Percentiles rank a stretch among this genome's conserved stretches.
These are phyloP conservation scores for Leonotis leonurus DNA, from an alignment of 257 asterid species.

Conservation along the genomic window DNA sequence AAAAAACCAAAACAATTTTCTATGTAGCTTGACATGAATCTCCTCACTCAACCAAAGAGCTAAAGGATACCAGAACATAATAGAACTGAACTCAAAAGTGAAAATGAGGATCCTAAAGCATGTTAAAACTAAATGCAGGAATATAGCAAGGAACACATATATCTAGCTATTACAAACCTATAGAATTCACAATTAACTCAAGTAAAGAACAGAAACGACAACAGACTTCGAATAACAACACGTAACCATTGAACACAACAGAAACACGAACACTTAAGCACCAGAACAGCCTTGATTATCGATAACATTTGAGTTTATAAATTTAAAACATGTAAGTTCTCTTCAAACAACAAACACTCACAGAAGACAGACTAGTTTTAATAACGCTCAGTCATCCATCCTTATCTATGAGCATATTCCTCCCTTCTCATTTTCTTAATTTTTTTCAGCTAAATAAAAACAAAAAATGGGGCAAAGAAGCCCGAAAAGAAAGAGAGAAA, in stretches of 20 bases:
- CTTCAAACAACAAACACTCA: conserved; percentile 28
- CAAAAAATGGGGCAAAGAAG: not conserved
- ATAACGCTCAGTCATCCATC: conserved; percentile 11
- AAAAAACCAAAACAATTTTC: not conserved
- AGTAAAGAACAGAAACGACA: not conserved
- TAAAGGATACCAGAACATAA: not conserved
- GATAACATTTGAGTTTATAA: conserved; percentile 22
- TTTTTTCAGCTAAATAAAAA: conserved; percentile 13
- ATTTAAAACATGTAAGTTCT: conserved; percentile 19
- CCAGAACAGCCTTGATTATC: conserved; percentile 9
- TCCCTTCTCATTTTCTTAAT: not conserved
- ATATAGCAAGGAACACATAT: no score
- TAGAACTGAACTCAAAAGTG: not conserved
- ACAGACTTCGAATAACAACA: not conserved
- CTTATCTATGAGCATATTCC: conserved; percentile 22
- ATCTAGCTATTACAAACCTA: not conserved
- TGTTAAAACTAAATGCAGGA: no score
- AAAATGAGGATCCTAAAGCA: no score
- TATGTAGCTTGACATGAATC: not conserved
- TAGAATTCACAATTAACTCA: not conserved
- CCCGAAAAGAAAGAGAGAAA: conserved; percentile 1
- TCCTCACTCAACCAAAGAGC: not conserved
- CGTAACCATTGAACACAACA: not conserved
- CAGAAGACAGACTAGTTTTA: conserved; percentile 18
- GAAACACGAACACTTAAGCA: not conserved